Evolutionary conservation across 2,329 filamentous ascomycete genomes (phyloP).

Genomic region (Fusarium anthophilum): DNA sequence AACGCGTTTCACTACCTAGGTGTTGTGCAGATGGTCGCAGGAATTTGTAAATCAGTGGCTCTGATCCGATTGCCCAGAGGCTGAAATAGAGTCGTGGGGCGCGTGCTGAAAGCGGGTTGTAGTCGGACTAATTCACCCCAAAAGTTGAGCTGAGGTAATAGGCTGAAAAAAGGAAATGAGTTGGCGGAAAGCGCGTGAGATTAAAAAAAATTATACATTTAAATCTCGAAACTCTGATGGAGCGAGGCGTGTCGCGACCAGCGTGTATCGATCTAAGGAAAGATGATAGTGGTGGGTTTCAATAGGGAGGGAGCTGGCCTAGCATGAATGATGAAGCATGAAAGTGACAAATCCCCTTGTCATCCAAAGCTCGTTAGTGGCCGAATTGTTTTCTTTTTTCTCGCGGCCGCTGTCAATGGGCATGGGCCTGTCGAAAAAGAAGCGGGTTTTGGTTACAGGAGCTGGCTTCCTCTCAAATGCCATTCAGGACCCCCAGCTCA

Average conservation of each 20-base stretch:
- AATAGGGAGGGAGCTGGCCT: slow-evolving; percentile 4
- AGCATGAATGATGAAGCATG: neutral
- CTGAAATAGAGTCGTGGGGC: slow-evolving; percentile 36
- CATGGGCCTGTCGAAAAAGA: slow-evolving; percentile 29
- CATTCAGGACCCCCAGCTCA: slow-evolving; percentile 31
- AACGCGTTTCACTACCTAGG: slow-evolving; percentile 18
- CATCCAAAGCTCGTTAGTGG: slow-evolving; percentile 15
- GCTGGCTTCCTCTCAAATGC: slow-evolving; percentile 17
- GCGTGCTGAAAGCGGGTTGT: slow-evolving; percentile 31
- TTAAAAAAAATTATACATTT: neutral
- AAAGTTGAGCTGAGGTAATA: slow-evolving; percentile 21
- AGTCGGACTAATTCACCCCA: slow-evolving; percentile 19
- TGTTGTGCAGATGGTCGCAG: slow-evolving; percentile 20
- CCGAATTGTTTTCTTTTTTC: slow-evolving; percentile 14
- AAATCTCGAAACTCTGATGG: neutral
- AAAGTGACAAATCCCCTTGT: slow-evolving; percentile 7
- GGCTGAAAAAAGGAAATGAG: slow-evolving; percentile 26
- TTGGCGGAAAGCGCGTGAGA: slow-evolving; percentile 21
- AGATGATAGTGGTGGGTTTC: neutral
- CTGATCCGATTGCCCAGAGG: slow-evolving; percentile 32
- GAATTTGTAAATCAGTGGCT: slow-evolving; percentile 31
- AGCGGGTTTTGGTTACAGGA: slow-evolving; percentile 23
- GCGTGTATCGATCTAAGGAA: slow-evolving; percentile 15
- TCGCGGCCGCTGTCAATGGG: slow-evolving; percentile 26
- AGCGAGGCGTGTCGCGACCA: slow-evolving; percentile 13